Base-by-base conservation (phyloP, 2,329 filamentous ascomycete genomes). In the Dothistroma septosporum region DNA sequence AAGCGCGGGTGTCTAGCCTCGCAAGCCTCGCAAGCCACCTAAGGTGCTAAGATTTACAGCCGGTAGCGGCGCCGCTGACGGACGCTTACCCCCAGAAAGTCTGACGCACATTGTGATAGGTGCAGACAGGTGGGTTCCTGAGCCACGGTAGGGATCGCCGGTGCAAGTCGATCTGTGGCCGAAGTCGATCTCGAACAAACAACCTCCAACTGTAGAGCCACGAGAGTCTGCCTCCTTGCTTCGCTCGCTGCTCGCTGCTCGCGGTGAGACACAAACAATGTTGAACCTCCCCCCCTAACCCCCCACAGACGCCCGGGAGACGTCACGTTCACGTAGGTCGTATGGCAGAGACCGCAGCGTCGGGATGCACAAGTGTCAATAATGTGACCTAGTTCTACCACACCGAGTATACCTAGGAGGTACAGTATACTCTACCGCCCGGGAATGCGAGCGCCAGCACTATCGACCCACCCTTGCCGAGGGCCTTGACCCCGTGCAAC, bases 271-370 rank as follows among this genome's bases (percentile, higher is more conserved):
- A 59, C 57, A 55, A 55, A 60, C 52, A 33, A n/a, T n/a, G n/a
- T n/a, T n/a, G n/a, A n/a, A n/a, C n/a, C n/a, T n/a, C n/a, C n/a
- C n/a, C n/a, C n/a, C n/a, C n/a, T n/a, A n/a, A n/a, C n/a, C 58
- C 50, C 31, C 35, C 57, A 33, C 57, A 35, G 12, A 49, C 33
- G 57, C 19, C 41, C 52, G 49, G 41, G 58, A 44, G 31, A 37
- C 52, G 53, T 56, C 58, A 55, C 31, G 16, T 47, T 32, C 58
- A 56, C 46, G 58, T 33, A n/a, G 12, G 22, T 32, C 16, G 53
- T 53, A 47, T 48, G 35, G 53, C 53, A 57, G 50, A 35, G 50
- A 53, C n/a, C 24, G 50, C 10, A 31, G 24, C 50, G 19, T 21
- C 32, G 47, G 21, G 33, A 35, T n/a, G 48, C 32, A 44, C 33